phyloP scores from a whole-genome alignment of 257 asterid species.

The Fraxinus excelsior region DNA sequence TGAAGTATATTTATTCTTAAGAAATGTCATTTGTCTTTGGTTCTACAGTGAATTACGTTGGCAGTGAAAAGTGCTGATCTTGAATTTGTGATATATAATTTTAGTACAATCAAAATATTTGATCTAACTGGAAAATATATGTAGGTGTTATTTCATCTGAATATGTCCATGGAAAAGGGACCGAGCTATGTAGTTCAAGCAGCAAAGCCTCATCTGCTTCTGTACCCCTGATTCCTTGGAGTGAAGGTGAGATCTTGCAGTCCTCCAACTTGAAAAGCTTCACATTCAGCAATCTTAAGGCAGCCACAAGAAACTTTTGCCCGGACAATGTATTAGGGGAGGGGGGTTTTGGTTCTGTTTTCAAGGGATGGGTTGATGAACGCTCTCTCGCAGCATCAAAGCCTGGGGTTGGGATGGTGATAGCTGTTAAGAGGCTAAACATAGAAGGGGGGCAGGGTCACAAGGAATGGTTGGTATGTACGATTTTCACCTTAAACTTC shows the following conservation, averaged over 20 bases:
- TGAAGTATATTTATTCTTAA: too few species aligned
- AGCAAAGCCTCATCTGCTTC: conserved; percentile 68
- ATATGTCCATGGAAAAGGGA: conserved; percentile 42
- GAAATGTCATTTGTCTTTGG: too few species aligned
- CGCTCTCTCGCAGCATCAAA: conserved; percentile 57
- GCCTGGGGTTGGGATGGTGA: conserved; percentile 73
- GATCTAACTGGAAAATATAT: neutral
- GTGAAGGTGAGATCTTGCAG: conserved; percentile 91
- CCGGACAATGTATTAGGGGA: conserved; percentile 82
- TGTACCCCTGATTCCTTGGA: conserved; percentile 69
- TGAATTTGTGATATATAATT: conserved; percentile 2
- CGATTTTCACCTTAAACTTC: neutral
- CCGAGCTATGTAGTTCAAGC: conserved; percentile 52
- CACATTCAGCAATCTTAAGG: conserved; percentile 64
- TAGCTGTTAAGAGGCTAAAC: conserved; percentile 82
- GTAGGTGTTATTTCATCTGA: conserved; percentile 46
- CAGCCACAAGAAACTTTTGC: conserved; percentile 81
- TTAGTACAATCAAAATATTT: neutral
- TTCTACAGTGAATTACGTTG: too few species aligned
- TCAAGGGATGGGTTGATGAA: conserved; percentile 87
- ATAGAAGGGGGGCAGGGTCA: conserved; percentile 95
- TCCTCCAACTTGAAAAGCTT: conserved; percentile 77
- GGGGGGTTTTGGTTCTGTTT: conserved; percentile 92
- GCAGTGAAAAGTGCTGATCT: neutral
- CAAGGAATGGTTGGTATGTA: conserved; percentile 89